phyloP scores from a whole-genome alignment of 1,139 yeast species.

The Geotrichum cucujoidarum region DNA sequence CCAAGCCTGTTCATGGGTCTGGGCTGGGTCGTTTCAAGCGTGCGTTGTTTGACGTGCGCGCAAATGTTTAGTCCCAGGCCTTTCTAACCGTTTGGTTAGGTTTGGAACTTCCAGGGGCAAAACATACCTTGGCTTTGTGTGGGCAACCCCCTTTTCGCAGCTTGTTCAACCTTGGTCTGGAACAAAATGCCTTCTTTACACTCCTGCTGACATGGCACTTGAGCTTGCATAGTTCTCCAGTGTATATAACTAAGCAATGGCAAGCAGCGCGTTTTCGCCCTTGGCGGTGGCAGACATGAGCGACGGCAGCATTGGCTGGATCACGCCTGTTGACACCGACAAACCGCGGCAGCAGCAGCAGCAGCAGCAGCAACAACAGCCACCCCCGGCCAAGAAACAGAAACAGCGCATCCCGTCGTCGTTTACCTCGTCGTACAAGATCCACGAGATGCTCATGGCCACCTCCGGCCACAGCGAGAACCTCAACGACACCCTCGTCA shows the following conservation, averaged over 20 bases:
- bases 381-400: constrained; percentile 9
- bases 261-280: neutral
- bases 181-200: neutral
- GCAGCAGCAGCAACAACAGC: neutral
- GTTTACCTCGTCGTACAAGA: constrained; percentile 30
- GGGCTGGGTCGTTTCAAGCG: too few species aligned
- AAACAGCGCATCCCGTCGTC: constrained; percentile 23
- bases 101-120: neutral
- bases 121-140: too few species aligned
- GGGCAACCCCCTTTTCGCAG: neutral
- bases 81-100: too few species aligned
- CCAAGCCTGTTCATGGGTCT: too few species aligned
- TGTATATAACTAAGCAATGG: neutral
- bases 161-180: neutral
- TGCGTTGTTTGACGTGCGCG: too few species aligned
- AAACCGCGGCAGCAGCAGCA: neutral
- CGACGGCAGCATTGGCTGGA: constrained; percentile 6
- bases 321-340: too few species aligned
- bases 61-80: too few species aligned
- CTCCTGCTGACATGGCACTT: neutral
- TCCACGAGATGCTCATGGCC: constrained; percentile 29
- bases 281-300: constrained; percentile 3
- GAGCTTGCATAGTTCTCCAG: neutral
- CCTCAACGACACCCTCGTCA: constrained; percentile 3
- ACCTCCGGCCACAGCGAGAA: constrained; percentile 15